These are phyloP conservation scores for Papiliotrema fonsecae DNA, from an alignment of 1,284 basidiomycete species.

Conservation along the genomic window DNA sequence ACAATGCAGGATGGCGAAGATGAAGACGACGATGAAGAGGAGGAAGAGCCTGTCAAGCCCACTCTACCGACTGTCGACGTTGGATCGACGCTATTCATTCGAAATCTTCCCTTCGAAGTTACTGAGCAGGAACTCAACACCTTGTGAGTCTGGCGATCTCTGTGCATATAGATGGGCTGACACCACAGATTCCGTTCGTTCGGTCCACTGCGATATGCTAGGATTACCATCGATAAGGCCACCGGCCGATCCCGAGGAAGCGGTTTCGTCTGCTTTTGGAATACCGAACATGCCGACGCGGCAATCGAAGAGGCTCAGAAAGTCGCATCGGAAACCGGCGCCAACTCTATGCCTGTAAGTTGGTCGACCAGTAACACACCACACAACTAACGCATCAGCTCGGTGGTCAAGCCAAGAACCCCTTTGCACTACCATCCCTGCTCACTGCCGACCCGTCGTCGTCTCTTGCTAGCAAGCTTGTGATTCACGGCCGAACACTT, in stretches of 20 bases:
- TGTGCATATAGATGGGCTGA: conserved; percentile 1
- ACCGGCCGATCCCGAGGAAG: conserved; percentile 87
- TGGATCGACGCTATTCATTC: conserved; percentile 88
- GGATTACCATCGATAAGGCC: conserved; percentile 78
- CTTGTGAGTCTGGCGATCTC: conserved; percentile 54
- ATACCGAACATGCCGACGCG: conserved; percentile 79
- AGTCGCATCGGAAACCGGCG: conserved; percentile 57
- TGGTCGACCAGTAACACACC: not conserved
- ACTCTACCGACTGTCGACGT: conserved; percentile 70
- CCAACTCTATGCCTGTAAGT: conserved; percentile 42
- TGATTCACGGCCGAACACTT: conserved; percentile 87
- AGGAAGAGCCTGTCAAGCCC: conserved; percentile 61
- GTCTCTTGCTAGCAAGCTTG: conserved; percentile 72
- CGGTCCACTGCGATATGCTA: conserved; percentile 88
- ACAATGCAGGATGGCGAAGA: conserved; percentile 52
- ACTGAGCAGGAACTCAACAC: conserved; percentile 83
- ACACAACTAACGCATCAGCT: conserved; percentile 45
- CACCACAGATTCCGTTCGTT: conserved; percentile 75
- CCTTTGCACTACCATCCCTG: conserved; percentile 77
- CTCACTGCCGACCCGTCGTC: conserved; percentile 94
- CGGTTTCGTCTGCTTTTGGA: conserved; percentile 98
- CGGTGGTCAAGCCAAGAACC: conserved; percentile 60
- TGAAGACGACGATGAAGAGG: conserved; percentile 51
- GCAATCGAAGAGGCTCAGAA: conserved; percentile 76
- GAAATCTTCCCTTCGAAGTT: conserved; percentile 88